phyloP scores from a whole-genome alignment of 768 basidiomycete species.

The Termitomyces heimii region DNA sequence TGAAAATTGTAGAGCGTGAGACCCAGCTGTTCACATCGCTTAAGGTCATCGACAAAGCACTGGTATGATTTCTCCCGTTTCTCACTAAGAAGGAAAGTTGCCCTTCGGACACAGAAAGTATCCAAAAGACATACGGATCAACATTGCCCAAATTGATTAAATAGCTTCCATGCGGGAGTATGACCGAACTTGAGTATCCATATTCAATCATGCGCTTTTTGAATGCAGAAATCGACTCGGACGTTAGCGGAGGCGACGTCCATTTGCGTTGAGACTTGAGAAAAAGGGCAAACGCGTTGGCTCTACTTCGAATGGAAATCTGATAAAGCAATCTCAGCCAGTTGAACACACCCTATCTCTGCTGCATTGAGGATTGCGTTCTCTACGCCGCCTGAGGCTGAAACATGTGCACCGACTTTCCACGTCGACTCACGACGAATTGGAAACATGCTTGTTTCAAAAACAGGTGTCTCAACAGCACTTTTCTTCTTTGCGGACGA shows the following conservation, averaged over 20 bases:
- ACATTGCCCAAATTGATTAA: constrained; percentile 83
- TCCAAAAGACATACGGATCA: constrained; percentile 45
- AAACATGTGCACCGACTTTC: constrained; percentile 84
- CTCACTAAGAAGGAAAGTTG: constrained; percentile 26
- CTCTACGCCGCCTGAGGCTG: constrained; percentile 75
- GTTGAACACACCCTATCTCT: constrained; percentile 48
- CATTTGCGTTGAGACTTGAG: constrained; percentile 83
- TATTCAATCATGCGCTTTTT: constrained; percentile 54
- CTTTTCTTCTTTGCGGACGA: constrained; percentile 3
- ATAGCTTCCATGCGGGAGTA: constrained; percentile 84
- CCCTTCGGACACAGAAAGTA: not conserved
- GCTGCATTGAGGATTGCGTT: constrained; percentile 68
- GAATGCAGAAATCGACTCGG: constrained; percentile 49
- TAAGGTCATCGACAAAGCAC: constrained; percentile 81
- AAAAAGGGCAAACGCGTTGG: constrained; percentile 81
- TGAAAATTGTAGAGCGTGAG: constrained; percentile 80
- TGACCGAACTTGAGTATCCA: constrained; percentile 53
- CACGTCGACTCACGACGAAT: constrained; percentile 34
- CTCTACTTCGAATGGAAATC: constrained; percentile 32
- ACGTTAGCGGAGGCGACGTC: constrained; percentile 54
- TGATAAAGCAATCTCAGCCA: not conserved
- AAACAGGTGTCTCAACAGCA: constrained; percentile 5
- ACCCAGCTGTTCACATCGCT: constrained; percentile 71
- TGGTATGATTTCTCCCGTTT: constrained; percentile 68
- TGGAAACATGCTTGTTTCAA: constrained; percentile 19